These are phyloP conservation scores for Pharnaceum exiguum DNA, from an alignment of 148 eudicot genomes.

Conservation along the genomic window DNA sequence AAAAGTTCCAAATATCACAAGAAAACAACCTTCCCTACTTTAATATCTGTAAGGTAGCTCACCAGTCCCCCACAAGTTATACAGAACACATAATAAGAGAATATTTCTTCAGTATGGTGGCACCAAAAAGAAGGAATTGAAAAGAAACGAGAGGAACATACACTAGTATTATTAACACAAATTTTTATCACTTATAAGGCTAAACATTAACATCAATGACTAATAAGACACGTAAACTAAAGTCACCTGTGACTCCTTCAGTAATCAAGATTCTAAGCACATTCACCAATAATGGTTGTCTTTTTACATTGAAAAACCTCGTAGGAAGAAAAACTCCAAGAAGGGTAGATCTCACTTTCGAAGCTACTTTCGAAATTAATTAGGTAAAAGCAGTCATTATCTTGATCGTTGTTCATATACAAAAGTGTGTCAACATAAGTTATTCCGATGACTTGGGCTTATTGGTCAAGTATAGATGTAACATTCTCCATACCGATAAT, in stretches of 20 bases:
- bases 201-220: conserved; percentile 17
- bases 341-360: neutral
- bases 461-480: no score
- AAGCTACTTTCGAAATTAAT: neutral
- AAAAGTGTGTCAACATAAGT: neutral
- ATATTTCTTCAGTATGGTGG: conserved; percentile 17
- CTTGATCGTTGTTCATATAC: neutral
- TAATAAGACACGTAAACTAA: conserved; percentile 12
- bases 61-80: conserved; percentile 1
- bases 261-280: conserved; percentile 8
- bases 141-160: conserved; percentile 3
- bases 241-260: conserved; percentile 1
- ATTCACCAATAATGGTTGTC: conserved; percentile 16
- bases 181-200: neutral
- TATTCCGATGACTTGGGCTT: no score
- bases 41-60: conserved; percentile 20
- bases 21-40: conserved; percentile 4
- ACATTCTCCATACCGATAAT: no score
- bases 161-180: neutral
- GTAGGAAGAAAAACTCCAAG: conserved; percentile 13
- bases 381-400: conserved; percentile 13
- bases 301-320: conserved; percentile 11
- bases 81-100: conserved; percentile 5
- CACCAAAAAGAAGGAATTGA: neutral
- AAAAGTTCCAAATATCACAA: neutral